Conservation (phyloP, 352 stramenopile species). For the Thraustochytrium striatum region DNA sequence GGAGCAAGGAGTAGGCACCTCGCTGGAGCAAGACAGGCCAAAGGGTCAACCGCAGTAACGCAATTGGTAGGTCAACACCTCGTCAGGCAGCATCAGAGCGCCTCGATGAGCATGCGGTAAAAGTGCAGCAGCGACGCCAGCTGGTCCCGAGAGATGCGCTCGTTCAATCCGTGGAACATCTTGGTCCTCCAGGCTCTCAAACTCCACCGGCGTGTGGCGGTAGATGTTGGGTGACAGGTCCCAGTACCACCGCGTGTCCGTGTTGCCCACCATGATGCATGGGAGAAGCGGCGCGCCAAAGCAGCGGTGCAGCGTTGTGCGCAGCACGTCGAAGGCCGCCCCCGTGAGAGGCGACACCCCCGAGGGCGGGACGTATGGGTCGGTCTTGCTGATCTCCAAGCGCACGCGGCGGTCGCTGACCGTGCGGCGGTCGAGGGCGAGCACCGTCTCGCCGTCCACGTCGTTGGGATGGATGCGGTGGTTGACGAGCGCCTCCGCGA, state of each 20-base stretch:
- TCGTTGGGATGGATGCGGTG: constrained; percentile 53
- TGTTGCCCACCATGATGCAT: constrained; percentile 53
- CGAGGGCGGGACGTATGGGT: neutral
- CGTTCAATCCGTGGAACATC: constrained; percentile 56
- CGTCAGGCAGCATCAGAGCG: neutral
- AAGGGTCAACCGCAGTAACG: too few relatives aligned
- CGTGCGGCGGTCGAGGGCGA: constrained; percentile 55
- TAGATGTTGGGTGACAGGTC: constrained; percentile 51
- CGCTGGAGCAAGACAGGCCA: too few relatives aligned
- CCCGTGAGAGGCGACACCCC: constrained; percentile 2
- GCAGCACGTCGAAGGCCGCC: constrained; percentile 34
- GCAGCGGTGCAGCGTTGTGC: constrained; percentile 17
- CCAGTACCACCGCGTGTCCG: constrained; percentile 54
- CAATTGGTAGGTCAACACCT: too few relatives aligned
- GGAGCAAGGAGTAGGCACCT: too few relatives aligned
- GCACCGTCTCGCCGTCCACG: neutral
- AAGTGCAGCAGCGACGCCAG: constrained; percentile 37
- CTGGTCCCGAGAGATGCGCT: constrained; percentile 48
- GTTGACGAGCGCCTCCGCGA: constrained; percentile 49
- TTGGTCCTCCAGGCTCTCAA: constrained; percentile 52
- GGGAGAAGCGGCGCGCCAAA: constrained; percentile 45
- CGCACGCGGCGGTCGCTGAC: constrained; percentile 53
- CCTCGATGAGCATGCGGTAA: constrained; percentile 32
- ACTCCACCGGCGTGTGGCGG: constrained; percentile 51
- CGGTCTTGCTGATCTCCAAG: constrained; percentile 27